Base-by-base conservation (phyloP, 805 yeast species). In the Brettanomyces bruxellensis region DNA sequence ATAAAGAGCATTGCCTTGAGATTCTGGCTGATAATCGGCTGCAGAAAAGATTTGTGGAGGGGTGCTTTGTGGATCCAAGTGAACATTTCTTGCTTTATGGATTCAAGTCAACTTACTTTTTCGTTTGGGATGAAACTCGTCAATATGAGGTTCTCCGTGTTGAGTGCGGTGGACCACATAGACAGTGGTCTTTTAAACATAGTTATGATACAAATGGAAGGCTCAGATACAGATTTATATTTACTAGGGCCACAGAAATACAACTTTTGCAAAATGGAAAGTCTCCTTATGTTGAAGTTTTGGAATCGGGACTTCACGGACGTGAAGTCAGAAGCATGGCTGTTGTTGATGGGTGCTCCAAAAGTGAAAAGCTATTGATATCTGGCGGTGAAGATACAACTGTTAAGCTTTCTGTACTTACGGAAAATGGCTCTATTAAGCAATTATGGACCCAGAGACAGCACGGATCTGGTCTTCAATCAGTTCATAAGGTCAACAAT, bases 331-430 rank as follows among this genome's bases (percentile, higher is more conserved):
- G 99, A 53, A 86, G 81, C 47, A 68, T 90, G 13, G 72, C 84
- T 2, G 70, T 82, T n/a, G 70, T 76, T 6, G 40, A 50, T 6
- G 60, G 61, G 6, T 44, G 51, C 0, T 62, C 64, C 43, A 32
- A 46, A 12, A 65, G 65, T 0, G 64, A 66, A 5, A 60, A 64
- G 18, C 55, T 84, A 4, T 57, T 88, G 22, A 73, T 86, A 32
- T 79, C 91, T 4, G 98, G 88, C 4, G 81, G 96, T 0, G 99
- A 93, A 61, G 99, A 93, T 58, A 85, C 97, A 0, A 75, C 87
- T 0, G 65, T 93, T 4, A 75, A 78, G 49, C 51, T 91, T n/a
- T 75, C 81, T 5, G 63, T 57, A 14, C 45, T 78, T 4, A 42
- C 49, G 25, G 18, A 45, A 3, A 56, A 66, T 30, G 87, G 88